Percentiles rank a stretch among this genome's conserved stretches.
phyloP scores from a whole-genome alignment of 2,329 filamentous ascomycete genomes.

The Teratosphaeria zuluensis region DNA sequence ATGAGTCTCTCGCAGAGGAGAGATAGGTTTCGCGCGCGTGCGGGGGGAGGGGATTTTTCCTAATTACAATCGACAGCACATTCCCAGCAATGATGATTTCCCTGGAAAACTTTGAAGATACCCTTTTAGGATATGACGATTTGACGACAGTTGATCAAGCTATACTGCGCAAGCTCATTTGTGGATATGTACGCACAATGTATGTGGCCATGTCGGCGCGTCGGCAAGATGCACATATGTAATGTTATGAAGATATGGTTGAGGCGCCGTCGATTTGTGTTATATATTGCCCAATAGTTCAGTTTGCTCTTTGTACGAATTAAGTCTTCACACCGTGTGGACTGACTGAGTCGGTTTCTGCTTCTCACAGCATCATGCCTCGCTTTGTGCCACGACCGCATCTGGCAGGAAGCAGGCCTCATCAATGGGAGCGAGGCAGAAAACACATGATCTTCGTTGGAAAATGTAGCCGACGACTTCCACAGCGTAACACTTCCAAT shows the following conservation, averaged over 20 bases:
- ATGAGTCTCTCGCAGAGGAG: slow-evolving; percentile 9
- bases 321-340: background rate
- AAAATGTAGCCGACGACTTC: background rate
- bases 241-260: background rate
- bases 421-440: background rate
- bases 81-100: background rate
- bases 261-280: background rate
- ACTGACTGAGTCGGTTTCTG: background rate
- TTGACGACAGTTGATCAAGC: background rate
- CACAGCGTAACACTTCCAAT: background rate
- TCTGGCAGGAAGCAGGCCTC: background rate
- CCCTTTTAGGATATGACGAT: background rate
- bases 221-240: background rate
- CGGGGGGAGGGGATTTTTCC: background rate
- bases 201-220: background rate
- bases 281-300: background rate
- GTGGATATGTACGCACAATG: background rate
- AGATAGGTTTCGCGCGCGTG: background rate
- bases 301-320: background rate
- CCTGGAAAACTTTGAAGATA: background rate
- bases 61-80: background rate
- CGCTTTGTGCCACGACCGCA: background rate
- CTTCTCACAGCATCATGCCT: background rate
- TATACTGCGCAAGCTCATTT: background rate
- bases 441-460: background rate